Percentiles rank a stretch among this genome's conserved stretches.
These are phyloP conservation scores for Apiospora marii DNA, from an alignment of 2,329 filamentous ascomycete genomes.

Conservation along the genomic window DNA sequence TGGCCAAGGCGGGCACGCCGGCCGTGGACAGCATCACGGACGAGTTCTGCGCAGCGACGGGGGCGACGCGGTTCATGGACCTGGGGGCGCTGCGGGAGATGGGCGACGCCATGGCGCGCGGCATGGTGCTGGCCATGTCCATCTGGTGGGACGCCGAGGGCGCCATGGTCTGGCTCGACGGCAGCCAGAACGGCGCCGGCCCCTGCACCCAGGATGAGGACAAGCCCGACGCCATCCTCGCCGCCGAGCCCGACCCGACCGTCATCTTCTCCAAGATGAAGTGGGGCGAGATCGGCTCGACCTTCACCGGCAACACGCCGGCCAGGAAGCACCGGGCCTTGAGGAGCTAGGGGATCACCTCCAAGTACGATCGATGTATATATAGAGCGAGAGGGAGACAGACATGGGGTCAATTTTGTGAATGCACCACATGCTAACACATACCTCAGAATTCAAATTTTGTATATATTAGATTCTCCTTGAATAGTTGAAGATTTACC, in stretches of 20 bases:
- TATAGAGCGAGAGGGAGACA: background rate
- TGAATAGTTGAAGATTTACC: no score
- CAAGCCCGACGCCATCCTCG: constrained; percentile 53
- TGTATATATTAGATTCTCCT: background rate
- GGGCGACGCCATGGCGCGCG: constrained; percentile 51
- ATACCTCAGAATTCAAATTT: background rate
- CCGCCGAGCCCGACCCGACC: constrained; percentile 52
- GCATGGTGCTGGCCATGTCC: constrained; percentile 59
- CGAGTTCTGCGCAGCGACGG: constrained; percentile 45
- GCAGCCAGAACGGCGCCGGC: constrained; percentile 57
- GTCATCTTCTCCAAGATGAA: constrained; percentile 65
- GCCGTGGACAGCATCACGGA: constrained; percentile 46
- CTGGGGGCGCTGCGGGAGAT: constrained; percentile 52
- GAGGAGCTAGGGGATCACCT: background rate
- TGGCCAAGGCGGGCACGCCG: constrained; percentile 42
- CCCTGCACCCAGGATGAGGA: constrained; percentile 58
- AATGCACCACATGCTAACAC: background rate
- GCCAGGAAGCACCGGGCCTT: background rate
- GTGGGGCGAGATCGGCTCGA: constrained; percentile 62
- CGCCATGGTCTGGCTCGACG: constrained; percentile 63
- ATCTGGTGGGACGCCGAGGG: constrained; percentile 60
- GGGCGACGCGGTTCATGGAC: constrained; percentile 42
- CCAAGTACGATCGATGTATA: background rate
- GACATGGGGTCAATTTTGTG: background rate
- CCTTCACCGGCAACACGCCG: constrained; percentile 40